A percentile compares a stretch with the other conserved stretches of the same genome.
Evolutionary conservation across 257 asterid genomes (phyloP).

Genomic region (Rubia yunnanensis): DNA sequence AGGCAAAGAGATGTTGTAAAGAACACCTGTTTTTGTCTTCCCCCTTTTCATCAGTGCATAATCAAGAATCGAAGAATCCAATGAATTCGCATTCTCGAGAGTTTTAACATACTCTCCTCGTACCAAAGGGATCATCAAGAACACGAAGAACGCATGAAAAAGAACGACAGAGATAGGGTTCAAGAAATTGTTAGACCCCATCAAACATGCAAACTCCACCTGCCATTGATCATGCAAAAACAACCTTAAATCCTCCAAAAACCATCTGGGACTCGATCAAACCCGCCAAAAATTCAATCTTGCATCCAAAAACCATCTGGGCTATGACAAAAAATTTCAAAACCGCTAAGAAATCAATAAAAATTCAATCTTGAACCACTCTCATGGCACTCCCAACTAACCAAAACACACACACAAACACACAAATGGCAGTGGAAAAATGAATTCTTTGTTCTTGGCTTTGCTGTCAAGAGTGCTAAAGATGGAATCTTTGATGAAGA

Average conservation of each 20-base stretch:
- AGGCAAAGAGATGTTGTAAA: constrained; percentile 47
- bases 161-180: constrained; percentile 21
- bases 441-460: constrained; percentile 29
- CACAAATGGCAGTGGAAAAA: neutral
- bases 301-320: neutral
- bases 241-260: constrained; percentile 11
- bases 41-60: constrained; percentile 25
- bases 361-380: neutral
- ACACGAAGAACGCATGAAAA: constrained; percentile 10
- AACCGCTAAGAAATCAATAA: neutral
- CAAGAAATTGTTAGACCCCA: constrained; percentile 37
- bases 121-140: constrained; percentile 15
- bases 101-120: constrained; percentile 23
- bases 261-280: neutral
- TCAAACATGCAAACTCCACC: constrained; percentile 27
- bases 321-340: neutral
- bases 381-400: neutral
- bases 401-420: neutral
- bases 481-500: constrained; percentile 21
- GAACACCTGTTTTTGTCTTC: constrained; percentile 35
- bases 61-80: constrained; percentile 44
- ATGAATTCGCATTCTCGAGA: constrained; percentile 25
- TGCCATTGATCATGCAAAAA: constrained; percentile 14
- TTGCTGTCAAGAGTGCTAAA: constrained; percentile 17
- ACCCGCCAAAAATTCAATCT: neutral